Percentiles rank a stretch among this genome's conserved stretches.
Evolutionary conservation across 2,329 filamentous ascomycete species (phyloP).

Genomic region (Xylaria sp.): DNA sequence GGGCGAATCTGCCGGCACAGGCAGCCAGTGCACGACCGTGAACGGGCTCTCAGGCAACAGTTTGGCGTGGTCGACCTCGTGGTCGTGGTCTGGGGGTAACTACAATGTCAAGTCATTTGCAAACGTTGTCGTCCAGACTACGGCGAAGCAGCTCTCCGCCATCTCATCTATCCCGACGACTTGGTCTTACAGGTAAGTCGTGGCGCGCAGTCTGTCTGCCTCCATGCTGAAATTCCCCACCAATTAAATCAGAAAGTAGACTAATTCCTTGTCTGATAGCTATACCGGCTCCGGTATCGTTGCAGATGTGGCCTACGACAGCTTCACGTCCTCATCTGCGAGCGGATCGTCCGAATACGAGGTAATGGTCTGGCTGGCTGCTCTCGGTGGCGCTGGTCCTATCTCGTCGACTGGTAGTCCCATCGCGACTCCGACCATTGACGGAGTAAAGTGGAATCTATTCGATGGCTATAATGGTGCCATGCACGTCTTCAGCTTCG

Average conservation of each 20-base stretch:
- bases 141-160: conserved; percentile 50
- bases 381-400: conserved; percentile 46
- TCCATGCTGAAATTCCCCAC: not conserved
- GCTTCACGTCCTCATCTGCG: conserved; percentile 63
- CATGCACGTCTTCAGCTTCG: conserved; percentile 67
- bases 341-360: conserved; percentile 65
- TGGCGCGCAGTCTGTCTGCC: not conserved
- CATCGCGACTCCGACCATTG: conserved; percentile 64
- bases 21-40: conserved; percentile 57
- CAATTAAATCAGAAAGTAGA: not conserved
- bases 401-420: conserved; percentile 59
- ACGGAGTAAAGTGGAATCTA: conserved; percentile 63
- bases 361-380: conserved; percentile 57
- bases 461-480: conserved; percentile 66
- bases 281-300: conserved; percentile 62
- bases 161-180: conserved; percentile 53
- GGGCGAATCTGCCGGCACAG: conserved; percentile 55
- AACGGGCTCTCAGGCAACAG: conserved; percentile 50
- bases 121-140: conserved; percentile 54
- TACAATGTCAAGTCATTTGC: conserved; percentile 60
- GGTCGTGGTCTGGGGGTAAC: conserved; percentile 56
- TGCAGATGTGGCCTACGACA: conserved; percentile 69
- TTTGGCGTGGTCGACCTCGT: conserved; percentile 57
- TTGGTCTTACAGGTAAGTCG: conserved; percentile 54
- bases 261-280: conserved; percentile 38